Evolutionary conservation across 2,329 filamentous ascomycete species (phyloP), one percentile per base, ranked within the genome.

Genomic region (Endocalyx cinctus): DNA sequence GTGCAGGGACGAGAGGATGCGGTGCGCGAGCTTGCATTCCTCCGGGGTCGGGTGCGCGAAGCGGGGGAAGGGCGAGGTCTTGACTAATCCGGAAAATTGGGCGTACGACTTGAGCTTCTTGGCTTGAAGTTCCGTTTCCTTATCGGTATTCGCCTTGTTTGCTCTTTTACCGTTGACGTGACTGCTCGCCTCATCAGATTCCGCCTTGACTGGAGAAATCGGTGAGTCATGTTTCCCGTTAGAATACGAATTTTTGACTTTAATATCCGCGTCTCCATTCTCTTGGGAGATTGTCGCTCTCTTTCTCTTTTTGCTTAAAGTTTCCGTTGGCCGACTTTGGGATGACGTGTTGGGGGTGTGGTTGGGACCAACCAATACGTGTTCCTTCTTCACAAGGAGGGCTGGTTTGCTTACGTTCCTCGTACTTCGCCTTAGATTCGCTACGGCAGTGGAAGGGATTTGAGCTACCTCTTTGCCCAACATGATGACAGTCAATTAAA

Each of bases 1-100:
- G 52, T 90, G 84, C 0, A 80, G 58, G 6, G 63, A 63, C 2
- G 77, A 69, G 0, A 92, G 72, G 17, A 88, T 69, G 4, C 63
- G 60, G 39, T 79, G 77, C n/a, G 87, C 82, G 36, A 79, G 70
- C 39, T 74, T 66, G 57, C 84, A 87, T 51, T 88, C 82, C 18
- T 74, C 70, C 0, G 72, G 55, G 0, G 81, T 86, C 0, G 85
- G 85, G 42, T 70, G 77, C 3, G 60, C 49, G 52, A 81, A 85
- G 37, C 78, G 66, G 0, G 84, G 83, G 44, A 82, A 90, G 0
- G 85, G 85, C 1, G 79, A 69, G 15, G 54, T 36, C 0, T 28
- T 35, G 4, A 28, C 47, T 22, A 54, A 51, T 22, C 55, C 55
- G n/a, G n/a, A n/a, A 47, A 63, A 64, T 25, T 62, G 55, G 2